Evolutionary conservation across 768 basidiomycete genomes (phyloP).

Genomic region (Glaciozyma antarctica): DNA sequence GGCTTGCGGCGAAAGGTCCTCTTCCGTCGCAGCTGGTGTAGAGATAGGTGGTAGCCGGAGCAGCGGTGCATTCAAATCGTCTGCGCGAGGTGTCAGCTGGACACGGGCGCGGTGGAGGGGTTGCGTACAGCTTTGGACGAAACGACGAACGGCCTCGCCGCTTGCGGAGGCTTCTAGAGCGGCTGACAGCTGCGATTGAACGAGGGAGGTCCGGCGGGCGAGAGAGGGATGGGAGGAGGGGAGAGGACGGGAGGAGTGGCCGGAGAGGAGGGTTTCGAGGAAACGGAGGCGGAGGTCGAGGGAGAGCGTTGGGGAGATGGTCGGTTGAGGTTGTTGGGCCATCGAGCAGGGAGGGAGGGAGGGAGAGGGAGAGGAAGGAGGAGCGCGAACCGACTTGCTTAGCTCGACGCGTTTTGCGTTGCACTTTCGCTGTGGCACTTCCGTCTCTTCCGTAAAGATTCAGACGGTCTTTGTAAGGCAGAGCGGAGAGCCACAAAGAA

Average conservation of each 20-base stretch:
- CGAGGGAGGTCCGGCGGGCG: constrained; percentile 6
- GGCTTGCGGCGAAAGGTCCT: constrained; percentile 10
- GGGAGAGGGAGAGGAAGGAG: too few relatives aligned
- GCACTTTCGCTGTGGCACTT: too few relatives aligned
- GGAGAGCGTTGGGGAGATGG: constrained; percentile 8
- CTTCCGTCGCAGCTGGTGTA: not conserved
- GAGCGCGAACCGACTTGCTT: too few relatives aligned
- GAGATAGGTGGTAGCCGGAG: constrained; percentile 20
- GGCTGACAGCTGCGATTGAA: constrained; percentile 10
- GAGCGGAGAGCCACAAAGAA: too few relatives aligned
- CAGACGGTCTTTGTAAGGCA: too few relatives aligned
- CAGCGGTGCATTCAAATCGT: constrained; percentile 29
- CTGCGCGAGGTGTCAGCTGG: not conserved
- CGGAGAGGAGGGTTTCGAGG: constrained; percentile 29
- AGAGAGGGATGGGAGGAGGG: constrained; percentile 1
- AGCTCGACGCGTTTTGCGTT: too few relatives aligned
- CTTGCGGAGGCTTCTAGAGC: constrained; percentile 12
- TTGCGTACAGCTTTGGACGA: constrained; percentile 28
- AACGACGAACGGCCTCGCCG: constrained; percentile 28
- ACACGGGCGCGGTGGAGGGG: not conserved
- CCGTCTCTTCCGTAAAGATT: too few relatives aligned
- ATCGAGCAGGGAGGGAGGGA: too few relatives aligned
- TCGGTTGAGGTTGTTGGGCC: too few relatives aligned
- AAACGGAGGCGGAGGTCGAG: constrained; percentile 31
- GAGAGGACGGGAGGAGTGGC: not conserved